Percentiles rank a stretch among this genome's conserved stretches.
phyloP scores from a whole-genome alignment of 139 green algal species.

The Zygnema cylindricum region DNA sequence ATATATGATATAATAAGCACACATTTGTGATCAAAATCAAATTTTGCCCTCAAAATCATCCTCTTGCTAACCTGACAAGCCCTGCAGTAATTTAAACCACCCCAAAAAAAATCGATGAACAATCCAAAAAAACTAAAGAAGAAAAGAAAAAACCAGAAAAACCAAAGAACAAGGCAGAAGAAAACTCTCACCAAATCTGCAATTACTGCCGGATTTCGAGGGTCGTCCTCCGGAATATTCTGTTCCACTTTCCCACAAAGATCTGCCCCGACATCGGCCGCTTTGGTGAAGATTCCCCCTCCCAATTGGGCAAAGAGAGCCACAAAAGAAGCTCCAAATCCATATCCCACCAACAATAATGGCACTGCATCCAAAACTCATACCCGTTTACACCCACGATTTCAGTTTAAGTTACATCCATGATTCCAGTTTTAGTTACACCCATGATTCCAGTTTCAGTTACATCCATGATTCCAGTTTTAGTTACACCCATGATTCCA shows the following conservation, averaged over 20 bases:
- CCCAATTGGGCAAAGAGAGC: slow-evolving; percentile 75
- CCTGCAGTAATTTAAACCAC: too few species aligned
- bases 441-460: not conserved
- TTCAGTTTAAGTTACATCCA: not conserved
- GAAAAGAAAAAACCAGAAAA: not conserved
- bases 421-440: not conserved
- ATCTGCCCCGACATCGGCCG: slow-evolving; percentile 80
- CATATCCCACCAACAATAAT: slow-evolving; percentile 69
- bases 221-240: slow-evolving; percentile 81
- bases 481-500: not conserved
- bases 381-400: slow-evolving; percentile 23
- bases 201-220: slow-evolving; percentile 77
- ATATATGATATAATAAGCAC: too few species aligned
- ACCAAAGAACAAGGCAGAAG: not conserved
- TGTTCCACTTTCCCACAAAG: slow-evolving; percentile 82
- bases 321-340: slow-evolving; percentile 75
- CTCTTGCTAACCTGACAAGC: too few species aligned
- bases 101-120: too few species aligned
- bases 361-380: too few species aligned
- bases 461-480: not conserved
- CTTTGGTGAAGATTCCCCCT: slow-evolving; percentile 82
- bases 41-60: too few species aligned
- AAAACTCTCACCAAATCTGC: slow-evolving; percentile 65
- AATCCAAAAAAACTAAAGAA: not conserved
- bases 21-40: too few species aligned